These are phyloP conservation scores for Salix caprea DNA, from an alignment of 345 rosid genomes.

Conservation along the genomic window DNA sequence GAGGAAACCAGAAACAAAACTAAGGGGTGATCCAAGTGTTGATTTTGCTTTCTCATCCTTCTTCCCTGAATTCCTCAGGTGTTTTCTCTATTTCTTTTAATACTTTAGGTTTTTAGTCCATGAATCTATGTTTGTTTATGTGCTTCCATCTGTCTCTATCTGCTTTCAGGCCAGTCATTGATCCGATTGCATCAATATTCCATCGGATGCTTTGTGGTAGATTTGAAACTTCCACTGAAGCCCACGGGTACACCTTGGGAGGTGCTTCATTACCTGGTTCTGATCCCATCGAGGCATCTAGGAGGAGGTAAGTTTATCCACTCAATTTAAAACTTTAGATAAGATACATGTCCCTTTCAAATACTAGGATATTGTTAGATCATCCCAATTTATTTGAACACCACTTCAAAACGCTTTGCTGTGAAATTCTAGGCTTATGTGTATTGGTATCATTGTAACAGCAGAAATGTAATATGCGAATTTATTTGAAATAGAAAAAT, in stretches of 20 bases:
- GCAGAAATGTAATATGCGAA: neutral
- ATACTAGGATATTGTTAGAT: neutral
- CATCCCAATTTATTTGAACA: neutral
- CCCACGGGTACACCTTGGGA: slow-evolving; percentile 48
- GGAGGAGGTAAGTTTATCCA: slow-evolving; percentile 63
- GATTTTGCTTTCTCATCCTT: slow-evolving; percentile 91
- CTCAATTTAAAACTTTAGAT: neutral
- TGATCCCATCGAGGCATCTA: slow-evolving; percentile 88
- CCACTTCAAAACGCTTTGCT: neutral
- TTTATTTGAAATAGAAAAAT: neutral
- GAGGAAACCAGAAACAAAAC: slow-evolving; percentile 78
- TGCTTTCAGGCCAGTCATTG: slow-evolving; percentile 65
- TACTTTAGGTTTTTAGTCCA: neutral
- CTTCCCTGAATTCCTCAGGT: slow-evolving; percentile 90
- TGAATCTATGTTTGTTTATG: neutral
- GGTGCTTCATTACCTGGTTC: slow-evolving; percentile 86
- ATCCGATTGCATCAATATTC: slow-evolving; percentile 76
- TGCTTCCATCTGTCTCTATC: slow-evolving; percentile 7
- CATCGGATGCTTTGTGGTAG: slow-evolving; percentile 83
- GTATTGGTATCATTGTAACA: neutral
- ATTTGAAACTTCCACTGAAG: slow-evolving; percentile 43
- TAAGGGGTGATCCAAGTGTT: slow-evolving; percentile 89
- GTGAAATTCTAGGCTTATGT: neutral
- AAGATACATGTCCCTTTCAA: neutral
- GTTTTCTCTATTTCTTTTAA: neutral